These are phyloP conservation scores for Pterocarpus macrocarpus DNA, from an alignment of 306 rosid species.

Conservation along the genomic window DNA sequence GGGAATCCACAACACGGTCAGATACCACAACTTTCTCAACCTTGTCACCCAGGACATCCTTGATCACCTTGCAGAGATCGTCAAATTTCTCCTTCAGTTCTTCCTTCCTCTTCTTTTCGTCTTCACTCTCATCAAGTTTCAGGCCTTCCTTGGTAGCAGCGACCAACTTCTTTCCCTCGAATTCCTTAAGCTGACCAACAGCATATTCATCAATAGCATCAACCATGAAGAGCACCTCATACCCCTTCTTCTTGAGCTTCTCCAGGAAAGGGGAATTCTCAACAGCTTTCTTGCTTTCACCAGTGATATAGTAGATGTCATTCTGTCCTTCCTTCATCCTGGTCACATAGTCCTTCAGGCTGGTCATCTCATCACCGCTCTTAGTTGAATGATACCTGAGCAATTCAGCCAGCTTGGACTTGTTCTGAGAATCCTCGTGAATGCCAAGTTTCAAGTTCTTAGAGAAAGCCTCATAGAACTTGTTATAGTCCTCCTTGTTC, in stretches of 20 bases:
- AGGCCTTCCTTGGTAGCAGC: conserved; percentile 95
- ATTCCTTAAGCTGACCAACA: conserved; percentile 90
- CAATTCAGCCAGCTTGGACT: conserved; percentile 82
- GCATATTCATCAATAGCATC: conserved; percentile 98
- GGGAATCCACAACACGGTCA: conserved; percentile 93
- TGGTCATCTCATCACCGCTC: conserved; percentile 93
- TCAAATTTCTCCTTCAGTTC: conserved; percentile 78
- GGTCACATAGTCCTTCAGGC: conserved; percentile 91
- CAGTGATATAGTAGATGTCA: conserved; percentile 88
- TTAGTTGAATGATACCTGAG: conserved; percentile 89
- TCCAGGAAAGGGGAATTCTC: conserved; percentile 96
- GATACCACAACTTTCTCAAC: conserved; percentile 94
- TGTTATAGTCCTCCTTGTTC: conserved; percentile 93
- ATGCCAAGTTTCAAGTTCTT: conserved; percentile 92
- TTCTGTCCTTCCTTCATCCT: conserved; percentile 97
- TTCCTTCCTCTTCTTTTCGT: conserved; percentile 75
- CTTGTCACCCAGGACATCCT: conserved; percentile 90
- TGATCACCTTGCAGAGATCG: conserved; percentile 88
- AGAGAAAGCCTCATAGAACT: conserved; percentile 89
- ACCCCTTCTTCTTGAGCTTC: conserved; percentile 88
- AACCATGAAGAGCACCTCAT: conserved; percentile 87
- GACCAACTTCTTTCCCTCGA: conserved; percentile 87
- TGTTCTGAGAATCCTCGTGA: conserved; percentile 86
- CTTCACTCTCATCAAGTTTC: conserved; percentile 86
- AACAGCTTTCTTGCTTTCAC: conserved; percentile 93